phyloP scores from a whole-genome alignment of 805 yeast species.

The Saturnispora silvae region DNA sequence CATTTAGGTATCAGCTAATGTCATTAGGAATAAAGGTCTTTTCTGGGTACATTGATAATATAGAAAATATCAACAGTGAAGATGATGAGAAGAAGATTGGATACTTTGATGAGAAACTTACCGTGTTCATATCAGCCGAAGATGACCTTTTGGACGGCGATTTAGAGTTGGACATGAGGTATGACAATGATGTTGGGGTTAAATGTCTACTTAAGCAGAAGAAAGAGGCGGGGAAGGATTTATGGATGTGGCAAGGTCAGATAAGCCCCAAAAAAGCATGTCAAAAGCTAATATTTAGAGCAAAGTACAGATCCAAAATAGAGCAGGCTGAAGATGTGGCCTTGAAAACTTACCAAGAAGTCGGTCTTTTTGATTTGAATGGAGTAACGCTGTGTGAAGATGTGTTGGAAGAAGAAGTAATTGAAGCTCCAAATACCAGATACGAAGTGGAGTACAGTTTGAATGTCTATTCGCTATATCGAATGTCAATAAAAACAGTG shows the following conservation, averaged over 20 bases:
- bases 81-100: too few relatives aligned
- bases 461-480: constrained; percentile 1
- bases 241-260: constrained; percentile 3
- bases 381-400: constrained; percentile 1
- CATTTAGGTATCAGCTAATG: too few relatives aligned
- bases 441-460: constrained; percentile 4
- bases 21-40: too few relatives aligned
- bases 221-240: neutral
- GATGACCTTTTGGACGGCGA: neutral
- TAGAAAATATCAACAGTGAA: too few relatives aligned
- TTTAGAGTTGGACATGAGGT: constrained; percentile 1
- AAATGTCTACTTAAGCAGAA: neutral
- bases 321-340: neutral
- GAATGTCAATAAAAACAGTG: constrained; percentile 5
- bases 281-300: constrained; percentile 1
- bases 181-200: neutral
- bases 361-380: constrained; percentile 1
- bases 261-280: constrained; percentile 2
- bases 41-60: too few relatives aligned
- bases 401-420: neutral
- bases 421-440: neutral
- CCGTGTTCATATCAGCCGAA: constrained; percentile 5
- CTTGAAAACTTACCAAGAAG: neutral
- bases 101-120: constrained; percentile 15
- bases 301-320: neutral